phyloP scores from a whole-genome alignment of 2,329 filamentous ascomycete genomes.

The Cryphonectria naterciae region DNA sequence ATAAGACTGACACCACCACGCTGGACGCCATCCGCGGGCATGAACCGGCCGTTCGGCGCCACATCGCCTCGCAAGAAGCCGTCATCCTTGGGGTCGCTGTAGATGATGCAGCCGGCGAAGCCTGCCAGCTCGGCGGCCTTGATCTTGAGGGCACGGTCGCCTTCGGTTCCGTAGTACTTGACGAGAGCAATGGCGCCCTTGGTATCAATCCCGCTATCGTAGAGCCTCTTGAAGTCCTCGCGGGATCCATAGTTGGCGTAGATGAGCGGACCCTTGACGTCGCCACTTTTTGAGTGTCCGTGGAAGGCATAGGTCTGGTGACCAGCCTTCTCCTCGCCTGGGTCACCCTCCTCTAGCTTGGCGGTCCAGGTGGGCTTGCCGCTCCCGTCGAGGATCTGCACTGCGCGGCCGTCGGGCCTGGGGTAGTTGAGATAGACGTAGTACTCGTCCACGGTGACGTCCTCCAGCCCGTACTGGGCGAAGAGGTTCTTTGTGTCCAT shows the following conservation, averaged over 20 bases:
- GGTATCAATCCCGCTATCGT: constrained; percentile 72
- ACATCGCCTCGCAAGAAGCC: constrained; percentile 74
- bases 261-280: constrained; percentile 82
- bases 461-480: constrained; percentile 70
- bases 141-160: constrained; percentile 78
- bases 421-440: constrained; percentile 94
- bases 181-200: constrained; percentile 84
- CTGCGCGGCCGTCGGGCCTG: constrained; percentile 71
- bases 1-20: constrained; percentile 79
- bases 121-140: constrained; percentile 88
- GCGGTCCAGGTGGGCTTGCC: constrained; percentile 74
- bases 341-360: constrained; percentile 78
- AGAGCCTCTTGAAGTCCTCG: constrained; percentile 77
- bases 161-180: constrained; percentile 75
- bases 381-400: constrained; percentile 76
- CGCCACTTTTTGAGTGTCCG: constrained; percentile 83
- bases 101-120: constrained; percentile 85
- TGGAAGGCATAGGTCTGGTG: constrained; percentile 82
- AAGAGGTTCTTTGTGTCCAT: constrained; percentile 84
- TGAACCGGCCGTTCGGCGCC: constrained; percentile 77
- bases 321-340: constrained; percentile 63
- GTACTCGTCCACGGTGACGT: constrained; percentile 77
- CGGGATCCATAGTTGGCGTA: constrained; percentile 92
- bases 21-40: constrained; percentile 82
- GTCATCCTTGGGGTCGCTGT: constrained; percentile 86